Evolutionary conservation across 2,329 filamentous ascomycete species (phyloP).

Genomic region (Microsporum canis): DNA sequence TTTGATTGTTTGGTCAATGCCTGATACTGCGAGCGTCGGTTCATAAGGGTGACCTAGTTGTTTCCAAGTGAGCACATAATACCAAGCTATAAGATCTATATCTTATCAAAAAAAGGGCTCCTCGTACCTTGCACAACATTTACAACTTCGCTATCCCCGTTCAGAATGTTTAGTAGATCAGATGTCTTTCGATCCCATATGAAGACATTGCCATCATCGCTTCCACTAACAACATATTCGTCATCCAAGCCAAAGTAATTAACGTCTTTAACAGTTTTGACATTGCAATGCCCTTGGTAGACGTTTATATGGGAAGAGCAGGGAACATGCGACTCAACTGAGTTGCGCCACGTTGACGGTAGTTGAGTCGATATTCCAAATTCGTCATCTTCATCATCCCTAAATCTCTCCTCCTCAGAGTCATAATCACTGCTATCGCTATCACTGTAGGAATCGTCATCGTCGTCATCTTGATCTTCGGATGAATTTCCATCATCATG

Average conservation of each 20-base stretch:
- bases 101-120: not conserved
- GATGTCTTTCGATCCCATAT: slow-evolving; percentile 56
- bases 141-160: slow-evolving; percentile 58
- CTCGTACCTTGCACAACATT: slow-evolving; percentile 52
- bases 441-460: slow-evolving; percentile 20
- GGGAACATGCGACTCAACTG: slow-evolving; percentile 44
- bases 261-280: slow-evolving; percentile 57
- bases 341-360: slow-evolving; percentile 36
- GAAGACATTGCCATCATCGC: slow-evolving; percentile 55
- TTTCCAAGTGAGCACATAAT: not conserved
- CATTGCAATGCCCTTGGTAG: slow-evolving; percentile 55
- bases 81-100: not conserved
- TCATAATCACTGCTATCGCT: slow-evolving; percentile 19
- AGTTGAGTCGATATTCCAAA: slow-evolving; percentile 35
- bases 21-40: slow-evolving; percentile 53
- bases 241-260: slow-evolving; percentile 57
- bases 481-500: slow-evolving; percentile 6
- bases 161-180: slow-evolving; percentile 52
- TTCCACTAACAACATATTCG: slow-evolving; percentile 57
- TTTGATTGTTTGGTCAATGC: slow-evolving; percentile 58
- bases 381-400: slow-evolving; percentile 19
- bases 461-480: slow-evolving; percentile 21
- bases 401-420: slow-evolving; percentile 23
- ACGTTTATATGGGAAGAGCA: slow-evolving; percentile 46
- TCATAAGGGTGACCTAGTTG: slow-evolving; percentile 52